Conservation (phyloP, 2,329 filamentous ascomycete genomes). For the Colletotrichum trifolii region DNA sequence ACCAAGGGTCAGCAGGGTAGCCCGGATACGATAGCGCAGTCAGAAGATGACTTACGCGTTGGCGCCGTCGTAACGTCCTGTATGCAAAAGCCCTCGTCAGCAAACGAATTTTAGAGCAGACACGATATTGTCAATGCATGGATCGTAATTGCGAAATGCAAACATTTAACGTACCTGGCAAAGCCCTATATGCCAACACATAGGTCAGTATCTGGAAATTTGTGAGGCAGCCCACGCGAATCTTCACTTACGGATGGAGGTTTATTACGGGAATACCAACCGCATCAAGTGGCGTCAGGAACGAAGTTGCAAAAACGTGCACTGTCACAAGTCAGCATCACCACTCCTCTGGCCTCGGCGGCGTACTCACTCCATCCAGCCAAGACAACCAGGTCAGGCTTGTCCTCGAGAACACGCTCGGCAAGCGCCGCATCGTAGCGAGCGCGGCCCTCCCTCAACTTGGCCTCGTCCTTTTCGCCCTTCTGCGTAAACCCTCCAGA, state of each 20-base stretch:
- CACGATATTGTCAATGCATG: no score
- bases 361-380: constrained; percentile 74
- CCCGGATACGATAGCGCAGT: not conserved
- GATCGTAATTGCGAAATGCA: not conserved
- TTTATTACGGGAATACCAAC: constrained; percentile 80
- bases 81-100: constrained; percentile 9
- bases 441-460: constrained; percentile 67
- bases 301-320: constrained; percentile 79
- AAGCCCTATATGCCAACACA: constrained; percentile 48
- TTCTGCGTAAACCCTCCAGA: constrained; percentile 72
- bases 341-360: no score
- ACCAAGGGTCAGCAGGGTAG: not conserved
- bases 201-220: no score
- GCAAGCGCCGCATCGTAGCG: constrained; percentile 83
- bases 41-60: constrained; percentile 58
- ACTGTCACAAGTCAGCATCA: constrained; percentile 46
- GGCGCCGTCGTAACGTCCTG: constrained; percentile 80
- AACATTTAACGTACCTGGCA: constrained; percentile 64
- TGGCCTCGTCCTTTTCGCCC: constrained; percentile 68
- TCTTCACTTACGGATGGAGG: constrained; percentile 68
- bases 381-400: constrained; percentile 81
- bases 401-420: constrained; percentile 70
- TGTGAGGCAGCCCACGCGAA: not conserved
- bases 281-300: constrained; percentile 74
- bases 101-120: not conserved